phyloP scores from a whole-genome alignment of 2,329 filamentous ascomycete genomes.

The Dryadomyces sulphureus region DNA sequence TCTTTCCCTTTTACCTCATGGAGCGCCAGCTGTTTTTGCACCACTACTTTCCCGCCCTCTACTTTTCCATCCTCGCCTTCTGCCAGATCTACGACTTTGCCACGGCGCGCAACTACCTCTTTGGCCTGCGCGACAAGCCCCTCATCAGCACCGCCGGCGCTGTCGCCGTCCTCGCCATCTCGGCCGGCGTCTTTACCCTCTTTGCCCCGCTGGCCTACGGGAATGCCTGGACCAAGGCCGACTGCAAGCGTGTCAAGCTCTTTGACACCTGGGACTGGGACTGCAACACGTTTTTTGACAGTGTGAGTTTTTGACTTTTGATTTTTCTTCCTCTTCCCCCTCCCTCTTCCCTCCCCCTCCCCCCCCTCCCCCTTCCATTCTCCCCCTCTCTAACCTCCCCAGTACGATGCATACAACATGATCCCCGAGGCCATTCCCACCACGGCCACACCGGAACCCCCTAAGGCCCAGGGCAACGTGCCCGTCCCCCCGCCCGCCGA shows the following conservation, averaged over 20 bases:
- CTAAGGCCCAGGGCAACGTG: background rate
- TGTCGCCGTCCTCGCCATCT: slow-evolving; percentile 57
- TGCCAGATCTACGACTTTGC: slow-evolving; percentile 82
- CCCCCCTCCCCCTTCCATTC: too few relatives aligned
- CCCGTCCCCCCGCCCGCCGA: background rate
- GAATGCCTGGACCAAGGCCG: slow-evolving; percentile 79
- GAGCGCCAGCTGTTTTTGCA: slow-evolving; percentile 94
- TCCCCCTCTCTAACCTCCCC: too few relatives aligned
- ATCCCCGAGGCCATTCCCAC: too few relatives aligned
- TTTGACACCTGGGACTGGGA: slow-evolving; percentile 93
- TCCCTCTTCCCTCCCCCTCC: too few relatives aligned
- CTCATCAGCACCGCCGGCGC: slow-evolving; percentile 61
- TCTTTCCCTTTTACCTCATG: slow-evolving; percentile 98
- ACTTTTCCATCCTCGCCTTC: slow-evolving; percentile 82
- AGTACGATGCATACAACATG: slow-evolving; percentile 35
- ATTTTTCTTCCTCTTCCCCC: too few relatives aligned
- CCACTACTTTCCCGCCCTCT: slow-evolving; percentile 94
- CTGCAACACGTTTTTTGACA: slow-evolving; percentile 81
- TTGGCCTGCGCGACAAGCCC: slow-evolving; percentile 56
- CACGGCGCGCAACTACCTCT: slow-evolving; percentile 53
- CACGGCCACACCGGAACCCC: background rate
- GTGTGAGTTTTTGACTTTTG: slow-evolving; percentile 67
- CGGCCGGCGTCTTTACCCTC: slow-evolving; percentile 64
- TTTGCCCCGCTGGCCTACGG: slow-evolving; percentile 86
- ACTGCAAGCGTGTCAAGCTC: slow-evolving; percentile 79